Evolutionary conservation across 139 green algal genomes (phyloP), one percentile per base, ranked within the genome.

Genomic region (Picochlorum sp.): DNA sequence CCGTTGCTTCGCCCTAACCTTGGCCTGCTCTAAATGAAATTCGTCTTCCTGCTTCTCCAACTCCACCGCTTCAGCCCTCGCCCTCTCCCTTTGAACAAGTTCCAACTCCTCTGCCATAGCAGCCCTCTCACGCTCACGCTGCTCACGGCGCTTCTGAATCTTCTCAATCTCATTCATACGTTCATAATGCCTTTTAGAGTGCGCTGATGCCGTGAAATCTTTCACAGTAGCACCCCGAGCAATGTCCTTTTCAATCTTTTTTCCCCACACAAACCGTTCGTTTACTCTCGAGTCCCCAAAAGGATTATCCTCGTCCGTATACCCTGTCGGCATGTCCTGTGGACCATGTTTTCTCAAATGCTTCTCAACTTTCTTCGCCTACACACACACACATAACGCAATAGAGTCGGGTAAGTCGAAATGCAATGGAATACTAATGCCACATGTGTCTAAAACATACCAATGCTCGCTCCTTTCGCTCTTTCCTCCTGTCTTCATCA

Each of bases 201-300:
- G 83, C 1, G 81, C 82, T 20, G 75, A 69, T 5, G 73, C 58
- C 14, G 69, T 69, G 41, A 97, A 68, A 11, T 95, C 85, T 26
- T 49, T 65, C 13, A 85, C 50, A 61, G 82, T 72, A 30, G 71
- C 70, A 31, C 87, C 85, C 11, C 64, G 58, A 13, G 60, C 45
- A 11, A 95, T 44, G 41, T 92, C 58, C 61, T 86, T 86, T 72
- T 96, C 85, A 26, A 97, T 88, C 69, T 97, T 97, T 74, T 97
- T 97, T 51, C 68, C 65, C 91, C 91, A 97, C 30, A 97, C 89
- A 72, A 97, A 97, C 13, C 71, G 74, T 11, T 82, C 56, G 0
- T 54, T 68, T 20, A 90, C 70, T 55, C 81, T 86, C 24, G 76
- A 30, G 24, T 94, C 86, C 20, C 79, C 75, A 67, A 94, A 94